phyloP scores from a whole-genome alignment of 495 filamentous ascomycete species.

The Penicillium lagena region DNA sequence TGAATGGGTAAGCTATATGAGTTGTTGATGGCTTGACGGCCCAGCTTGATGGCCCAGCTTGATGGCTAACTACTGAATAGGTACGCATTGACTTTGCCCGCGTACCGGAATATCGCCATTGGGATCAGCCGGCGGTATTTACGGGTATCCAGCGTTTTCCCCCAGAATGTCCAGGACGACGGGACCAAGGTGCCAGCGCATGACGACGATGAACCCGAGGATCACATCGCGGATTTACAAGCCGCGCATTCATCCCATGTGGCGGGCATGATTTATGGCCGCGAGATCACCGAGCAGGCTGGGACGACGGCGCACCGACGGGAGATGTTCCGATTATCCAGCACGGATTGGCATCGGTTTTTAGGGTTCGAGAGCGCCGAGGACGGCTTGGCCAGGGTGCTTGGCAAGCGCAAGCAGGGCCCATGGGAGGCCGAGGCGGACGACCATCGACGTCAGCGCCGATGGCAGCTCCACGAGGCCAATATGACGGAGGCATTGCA shows the following conservation, averaged over 20 bases:
- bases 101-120: constrained; percentile 4
- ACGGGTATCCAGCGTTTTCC: background rate
- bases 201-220: background rate
- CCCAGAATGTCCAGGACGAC: background rate
- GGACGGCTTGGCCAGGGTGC: no score
- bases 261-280: constrained; percentile 11
- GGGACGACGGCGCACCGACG: constrained; percentile 1
- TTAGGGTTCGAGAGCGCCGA: no score
- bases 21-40: no score
- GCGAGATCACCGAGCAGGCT: constrained; percentile 8
- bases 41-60: no score
- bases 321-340: constrained; percentile 5
- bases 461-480: background rate
- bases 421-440: no score
- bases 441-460: no score
- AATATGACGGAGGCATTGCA: constrained; percentile 8
- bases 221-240: constrained; percentile 7
- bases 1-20: no score
- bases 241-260: constrained; percentile 6
- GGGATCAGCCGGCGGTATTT: constrained; percentile 5
- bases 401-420: no score
- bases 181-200: background rate
- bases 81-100: background rate
- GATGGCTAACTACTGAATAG: no score
- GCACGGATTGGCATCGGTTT: constrained; percentile 7